Evolutionary conservation across 257 asterid genomes (phyloP).

Genomic region (Echites panduratus): DNA sequence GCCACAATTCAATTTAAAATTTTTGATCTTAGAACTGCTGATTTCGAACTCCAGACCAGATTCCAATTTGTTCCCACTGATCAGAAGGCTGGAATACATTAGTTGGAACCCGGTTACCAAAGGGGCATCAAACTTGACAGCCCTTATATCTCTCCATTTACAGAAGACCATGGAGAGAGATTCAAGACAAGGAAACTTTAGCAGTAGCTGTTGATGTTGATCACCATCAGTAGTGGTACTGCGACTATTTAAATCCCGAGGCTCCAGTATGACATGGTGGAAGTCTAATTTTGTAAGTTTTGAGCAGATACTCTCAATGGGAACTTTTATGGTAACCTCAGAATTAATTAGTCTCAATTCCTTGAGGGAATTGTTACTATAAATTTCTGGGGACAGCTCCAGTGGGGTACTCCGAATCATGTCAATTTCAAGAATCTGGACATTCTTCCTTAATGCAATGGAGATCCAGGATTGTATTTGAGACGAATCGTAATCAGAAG

Average conservation of each 20-base stretch:
- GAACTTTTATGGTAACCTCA: not conserved
- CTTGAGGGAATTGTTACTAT: not conserved
- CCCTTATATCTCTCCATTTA: not conserved
- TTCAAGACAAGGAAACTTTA: not conserved
- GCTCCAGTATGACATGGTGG: not conserved
- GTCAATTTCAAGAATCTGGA: not conserved
- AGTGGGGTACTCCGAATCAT: not conserved
- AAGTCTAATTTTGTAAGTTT: not conserved
- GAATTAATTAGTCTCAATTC: not conserved
- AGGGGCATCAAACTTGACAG: not conserved
- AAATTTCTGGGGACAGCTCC: too few relatives aligned
- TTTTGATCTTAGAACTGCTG: not conserved
- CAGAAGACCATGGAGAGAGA: not conserved
- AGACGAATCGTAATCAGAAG: not conserved
- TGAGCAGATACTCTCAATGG: not conserved
- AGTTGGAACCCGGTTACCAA: not conserved
- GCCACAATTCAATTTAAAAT: not conserved
- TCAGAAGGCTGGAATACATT: not conserved
- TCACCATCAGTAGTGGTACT: not conserved
- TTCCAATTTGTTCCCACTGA: too few relatives aligned
- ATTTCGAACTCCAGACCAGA: not conserved
- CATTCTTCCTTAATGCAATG: not conserved
- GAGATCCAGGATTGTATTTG: not conserved
- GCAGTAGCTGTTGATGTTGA: not conserved
- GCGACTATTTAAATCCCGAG: not conserved